Evolutionary conservation across 805 yeast genomes (phyloP).

Genomic region (Hanseniaspora opuntiae): DNA sequence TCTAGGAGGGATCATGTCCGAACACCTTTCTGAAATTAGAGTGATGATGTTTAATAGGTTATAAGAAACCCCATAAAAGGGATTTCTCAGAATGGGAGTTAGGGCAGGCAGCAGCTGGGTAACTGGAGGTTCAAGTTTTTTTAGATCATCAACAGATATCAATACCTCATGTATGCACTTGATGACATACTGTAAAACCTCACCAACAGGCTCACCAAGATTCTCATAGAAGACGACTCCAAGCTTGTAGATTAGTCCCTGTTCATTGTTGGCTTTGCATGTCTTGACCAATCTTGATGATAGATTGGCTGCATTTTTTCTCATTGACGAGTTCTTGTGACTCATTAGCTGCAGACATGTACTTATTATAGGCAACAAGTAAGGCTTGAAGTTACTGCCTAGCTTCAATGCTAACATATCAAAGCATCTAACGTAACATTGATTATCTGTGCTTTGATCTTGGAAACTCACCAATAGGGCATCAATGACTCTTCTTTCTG

Average conservation of each 20-base stretch:
- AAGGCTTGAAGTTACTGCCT: constrained; percentile 54
- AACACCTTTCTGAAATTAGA: constrained; percentile 61
- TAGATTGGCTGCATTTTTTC: constrained; percentile 77
- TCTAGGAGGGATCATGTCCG: constrained; percentile 72
- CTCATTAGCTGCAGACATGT: constrained; percentile 60
- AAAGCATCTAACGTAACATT: constrained; percentile 45
- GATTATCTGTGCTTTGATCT: constrained; percentile 52
- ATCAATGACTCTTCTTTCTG: constrained; percentile 60
- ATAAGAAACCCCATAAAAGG: constrained; percentile 84
- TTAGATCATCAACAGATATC: constrained; percentile 39
- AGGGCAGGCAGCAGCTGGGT: constrained; percentile 72
- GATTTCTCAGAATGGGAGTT: constrained; percentile 79
- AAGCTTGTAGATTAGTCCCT: constrained; percentile 48
- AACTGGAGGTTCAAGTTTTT: constrained; percentile 62
- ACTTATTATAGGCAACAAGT: constrained; percentile 56
- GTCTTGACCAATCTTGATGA: constrained; percentile 54
- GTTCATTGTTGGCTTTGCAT: constrained; percentile 50
- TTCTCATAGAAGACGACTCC: constrained; percentile 75
- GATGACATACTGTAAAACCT: constrained; percentile 75
- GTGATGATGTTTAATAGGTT: constrained; percentile 69
- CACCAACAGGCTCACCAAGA: constrained; percentile 88
- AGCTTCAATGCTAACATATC: constrained; percentile 50
- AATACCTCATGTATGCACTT: constrained; percentile 57
- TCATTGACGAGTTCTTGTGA: constrained; percentile 53
- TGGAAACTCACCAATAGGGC: constrained; percentile 71